These are phyloP conservation scores for Neurospora discreta DNA, from an alignment of 495 filamentous ascomycete species.

Conservation along the genomic window DNA sequence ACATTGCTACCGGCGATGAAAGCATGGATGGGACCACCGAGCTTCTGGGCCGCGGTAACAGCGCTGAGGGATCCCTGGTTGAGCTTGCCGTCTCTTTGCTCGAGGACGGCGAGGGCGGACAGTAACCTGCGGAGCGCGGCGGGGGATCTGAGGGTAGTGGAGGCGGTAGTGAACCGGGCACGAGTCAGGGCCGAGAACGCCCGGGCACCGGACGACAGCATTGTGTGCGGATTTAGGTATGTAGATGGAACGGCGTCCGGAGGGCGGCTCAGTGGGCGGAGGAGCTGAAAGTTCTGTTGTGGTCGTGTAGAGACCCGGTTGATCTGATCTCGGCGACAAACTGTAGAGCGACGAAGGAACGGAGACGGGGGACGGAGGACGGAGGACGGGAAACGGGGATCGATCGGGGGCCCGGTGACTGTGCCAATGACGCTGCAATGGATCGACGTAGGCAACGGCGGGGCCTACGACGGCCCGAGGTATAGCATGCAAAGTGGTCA, in stretches of 20 bases:
- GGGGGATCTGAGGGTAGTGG: slow-evolving; percentile 18
- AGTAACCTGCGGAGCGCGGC: slow-evolving; percentile 56
- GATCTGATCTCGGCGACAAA: neutral
- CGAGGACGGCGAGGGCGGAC: slow-evolving; percentile 81
- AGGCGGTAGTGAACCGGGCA: slow-evolving; percentile 13
- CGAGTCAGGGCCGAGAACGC: slow-evolving; percentile 20
- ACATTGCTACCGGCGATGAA: slow-evolving; percentile 79
- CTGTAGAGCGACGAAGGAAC: neutral
- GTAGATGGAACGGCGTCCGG: neutral
- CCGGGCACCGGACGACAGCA: slow-evolving; percentile 18
- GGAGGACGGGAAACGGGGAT: neutral
- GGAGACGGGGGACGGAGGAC: neutral
- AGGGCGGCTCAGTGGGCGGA: neutral
- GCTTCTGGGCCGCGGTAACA: slow-evolving; percentile 73
- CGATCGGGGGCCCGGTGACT: neutral
- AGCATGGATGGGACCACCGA: slow-evolving; percentile 75
- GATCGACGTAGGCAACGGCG: slow-evolving; percentile 10
- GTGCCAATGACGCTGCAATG: neutral
- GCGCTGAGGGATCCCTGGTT: slow-evolving; percentile 73
- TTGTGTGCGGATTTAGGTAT: slow-evolving; percentile 4
- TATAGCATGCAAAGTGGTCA: neutral
- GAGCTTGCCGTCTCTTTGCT: slow-evolving; percentile 86
- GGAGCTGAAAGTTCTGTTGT: neutral
- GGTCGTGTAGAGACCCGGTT: neutral
- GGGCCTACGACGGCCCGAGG: slow-evolving; percentile 26